Percentiles rank a stretch among this genome's conserved stretches.
These are phyloP conservation scores for Clarireedia sp. DNA, from an alignment of 2,329 filamentous ascomycete species.

Conservation along the genomic window DNA sequence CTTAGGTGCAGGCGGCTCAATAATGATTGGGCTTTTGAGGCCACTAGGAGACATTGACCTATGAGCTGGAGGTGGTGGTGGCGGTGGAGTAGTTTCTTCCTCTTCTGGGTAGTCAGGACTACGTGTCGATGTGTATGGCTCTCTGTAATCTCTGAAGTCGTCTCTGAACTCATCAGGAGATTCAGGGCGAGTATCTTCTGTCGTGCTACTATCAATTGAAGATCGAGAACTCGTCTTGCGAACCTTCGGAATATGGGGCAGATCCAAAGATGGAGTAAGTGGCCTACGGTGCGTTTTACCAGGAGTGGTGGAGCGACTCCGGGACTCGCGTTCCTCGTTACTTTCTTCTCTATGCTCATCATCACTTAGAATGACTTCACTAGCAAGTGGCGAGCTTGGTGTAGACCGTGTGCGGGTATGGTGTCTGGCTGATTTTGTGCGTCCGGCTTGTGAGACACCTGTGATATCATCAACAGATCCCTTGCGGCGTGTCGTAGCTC, in stretches of 20 bases:
- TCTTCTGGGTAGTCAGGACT: neutral
- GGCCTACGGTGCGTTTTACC: neutral
- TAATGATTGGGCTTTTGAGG: constrained; percentile 27
- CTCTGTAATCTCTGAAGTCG: neutral
- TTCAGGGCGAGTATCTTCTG: neutral
- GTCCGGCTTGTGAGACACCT: neutral
- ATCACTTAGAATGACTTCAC: constrained; percentile 3
- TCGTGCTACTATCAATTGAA: constrained; percentile 5
- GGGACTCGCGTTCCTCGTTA: neutral
- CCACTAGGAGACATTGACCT: constrained; percentile 37
- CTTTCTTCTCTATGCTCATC: constrained; percentile 1
- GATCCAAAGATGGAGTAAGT: constrained; percentile 6
- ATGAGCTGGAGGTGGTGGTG: constrained; percentile 26
- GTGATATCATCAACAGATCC: neutral
- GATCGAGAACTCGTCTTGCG: constrained; percentile 3
- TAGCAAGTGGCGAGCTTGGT: constrained; percentile 9
- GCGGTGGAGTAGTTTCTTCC: constrained; percentile 20
- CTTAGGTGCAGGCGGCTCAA: constrained; percentile 22
- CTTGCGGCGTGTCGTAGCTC: neutral
- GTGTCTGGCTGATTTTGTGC: constrained; percentile 1
- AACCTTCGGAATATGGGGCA: constrained; percentile 8
- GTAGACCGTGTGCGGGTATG: constrained; percentile 7
- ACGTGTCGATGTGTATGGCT: neutral
- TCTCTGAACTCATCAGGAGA: constrained; percentile 1
- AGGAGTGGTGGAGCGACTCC: constrained; percentile 4